Evolutionary conservation across 1,284 basidiomycete species (phyloP).

Genomic region (Schizopora paradoxa): DNA sequence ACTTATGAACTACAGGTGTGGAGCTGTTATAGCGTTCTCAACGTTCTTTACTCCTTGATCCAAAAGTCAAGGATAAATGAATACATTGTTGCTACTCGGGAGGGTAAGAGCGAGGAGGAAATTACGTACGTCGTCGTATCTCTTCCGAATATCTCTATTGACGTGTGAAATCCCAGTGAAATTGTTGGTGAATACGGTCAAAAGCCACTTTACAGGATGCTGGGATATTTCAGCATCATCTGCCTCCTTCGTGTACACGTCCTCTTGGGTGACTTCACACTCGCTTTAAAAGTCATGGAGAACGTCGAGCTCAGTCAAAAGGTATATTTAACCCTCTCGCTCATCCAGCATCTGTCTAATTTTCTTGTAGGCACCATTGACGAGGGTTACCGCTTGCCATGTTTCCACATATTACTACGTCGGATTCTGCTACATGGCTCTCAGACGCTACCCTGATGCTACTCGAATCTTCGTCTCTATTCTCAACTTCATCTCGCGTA

Average conservation of each 20-base stretch:
- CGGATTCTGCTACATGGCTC: conserved; percentile 94
- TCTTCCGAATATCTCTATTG: background rate
- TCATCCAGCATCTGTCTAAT: conserved; percentile 20
- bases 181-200: conserved; percentile 90
- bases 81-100: conserved; percentile 78
- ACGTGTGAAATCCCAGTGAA: conserved; percentile 44
- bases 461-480: conserved; percentile 91
- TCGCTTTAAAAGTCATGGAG: conserved; percentile 94
- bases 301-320: conserved; percentile 87
- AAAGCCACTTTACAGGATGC: conserved; percentile 86
- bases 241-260: conserved; percentile 95
- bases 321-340: conserved; percentile 30
- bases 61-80: conserved; percentile 97
- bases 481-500: conserved; percentile 88
- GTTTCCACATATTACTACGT: conserved; percentile 95
- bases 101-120: conserved; percentile 78
- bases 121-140: conserved; percentile 54
- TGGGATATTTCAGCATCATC: conserved; percentile 97
- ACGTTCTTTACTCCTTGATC: conserved; percentile 96
- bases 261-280: conserved; percentile 92
- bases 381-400: conserved; percentile 90
- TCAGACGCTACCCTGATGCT: conserved; percentile 91
- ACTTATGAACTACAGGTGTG: conserved; percentile 57
- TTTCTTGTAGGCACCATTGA: conserved; percentile 63
- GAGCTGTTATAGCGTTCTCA: conserved; percentile 96